Conservation (phyloP, 805 yeast species). For the Ogataea allantospora region DNA sequence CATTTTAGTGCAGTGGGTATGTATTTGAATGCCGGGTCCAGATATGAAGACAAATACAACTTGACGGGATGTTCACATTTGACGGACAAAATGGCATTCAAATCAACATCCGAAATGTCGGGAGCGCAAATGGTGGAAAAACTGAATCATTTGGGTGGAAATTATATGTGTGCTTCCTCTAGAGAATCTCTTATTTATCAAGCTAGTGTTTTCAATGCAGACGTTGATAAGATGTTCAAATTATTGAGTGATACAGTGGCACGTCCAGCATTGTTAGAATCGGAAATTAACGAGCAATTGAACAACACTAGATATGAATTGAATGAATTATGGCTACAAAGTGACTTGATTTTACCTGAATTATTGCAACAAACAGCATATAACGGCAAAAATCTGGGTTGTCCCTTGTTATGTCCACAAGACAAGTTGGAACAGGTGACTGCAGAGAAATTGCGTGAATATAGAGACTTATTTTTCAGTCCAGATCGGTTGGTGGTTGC, state of each 20-base stretch:
- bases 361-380: slow-evolving; percentile 85
- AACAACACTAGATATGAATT: slow-evolving; percentile 78
- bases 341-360: slow-evolving; percentile 86
- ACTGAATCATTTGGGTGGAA: slow-evolving; percentile 84
- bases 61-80: slow-evolving; percentile 79
- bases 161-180: slow-evolving; percentile 88
- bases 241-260: slow-evolving; percentile 76
- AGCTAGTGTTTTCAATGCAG: slow-evolving; percentile 88
- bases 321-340: slow-evolving; percentile 76
- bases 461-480: slow-evolving; percentile 63
- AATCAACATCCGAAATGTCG: slow-evolving; percentile 55
- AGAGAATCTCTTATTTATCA: slow-evolving; percentile 92
- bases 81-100: slow-evolving; percentile 82
- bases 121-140: slow-evolving; percentile 73
- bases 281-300: slow-evolving; percentile 72
- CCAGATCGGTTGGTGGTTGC: slow-evolving; percentile 86
- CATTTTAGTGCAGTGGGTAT: slow-evolving; percentile 90
- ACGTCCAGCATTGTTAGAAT: slow-evolving; percentile 62
- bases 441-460: slow-evolving; percentile 49
- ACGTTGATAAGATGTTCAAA: slow-evolving; percentile 74
- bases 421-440: slow-evolving; percentile 60
- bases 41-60: slow-evolving; percentile 60
- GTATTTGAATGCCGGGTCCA: slow-evolving; percentile 86
- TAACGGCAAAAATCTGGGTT: slow-evolving; percentile 69
- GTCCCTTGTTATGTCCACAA: slow-evolving; percentile 78